These are phyloP conservation scores for Saccharomyces hybrid DNA, from an alignment of 1,139 yeast genomes.

Conservation along the genomic window DNA sequence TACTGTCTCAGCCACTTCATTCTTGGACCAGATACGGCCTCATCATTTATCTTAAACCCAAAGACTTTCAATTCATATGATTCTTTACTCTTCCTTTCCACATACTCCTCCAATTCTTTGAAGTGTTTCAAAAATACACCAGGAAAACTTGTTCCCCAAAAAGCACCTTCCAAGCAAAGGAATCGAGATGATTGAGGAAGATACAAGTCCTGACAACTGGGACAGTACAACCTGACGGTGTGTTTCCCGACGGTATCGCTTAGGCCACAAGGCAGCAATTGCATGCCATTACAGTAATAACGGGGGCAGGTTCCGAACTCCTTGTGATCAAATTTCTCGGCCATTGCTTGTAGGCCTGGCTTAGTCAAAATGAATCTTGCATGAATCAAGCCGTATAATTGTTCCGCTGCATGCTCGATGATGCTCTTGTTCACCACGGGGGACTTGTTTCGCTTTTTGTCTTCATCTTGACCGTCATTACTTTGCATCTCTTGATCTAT, in stretches of 20 bases:
- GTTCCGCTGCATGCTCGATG: constrained; percentile 84
- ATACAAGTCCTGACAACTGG: constrained; percentile 87
- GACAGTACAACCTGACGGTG: constrained; percentile 87
- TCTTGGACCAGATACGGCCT: constrained; percentile 76
- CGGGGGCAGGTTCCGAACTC: constrained; percentile 93
- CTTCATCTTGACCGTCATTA: constrained; percentile 3
- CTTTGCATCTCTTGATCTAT: too few relatives aligned
- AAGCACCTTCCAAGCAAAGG: constrained; percentile 88
- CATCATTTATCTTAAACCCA: constrained; percentile 78
- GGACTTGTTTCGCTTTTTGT: constrained; percentile 1
- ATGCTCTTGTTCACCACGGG: constrained; percentile 43
- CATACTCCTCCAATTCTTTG: constrained; percentile 64
- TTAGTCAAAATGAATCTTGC: constrained; percentile 86
- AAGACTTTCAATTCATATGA: constrained; percentile 67
- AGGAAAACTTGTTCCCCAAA: constrained; percentile 92
- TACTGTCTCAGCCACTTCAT: constrained; percentile 89
- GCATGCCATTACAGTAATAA: constrained; percentile 86
- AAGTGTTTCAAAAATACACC: constrained; percentile 85
- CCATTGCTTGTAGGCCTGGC: constrained; percentile 89
- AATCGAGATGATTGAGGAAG: constrained; percentile 80
- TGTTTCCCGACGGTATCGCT: constrained; percentile 88
- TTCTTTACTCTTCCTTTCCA: constrained; percentile 44
- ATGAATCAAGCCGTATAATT: constrained; percentile 87
- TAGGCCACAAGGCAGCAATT: constrained; percentile 84
- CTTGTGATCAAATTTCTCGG: constrained; percentile 84